phyloP scores from a whole-genome alignment of 352 stramenopile species.

The Globisporangium splendens region DNA sequence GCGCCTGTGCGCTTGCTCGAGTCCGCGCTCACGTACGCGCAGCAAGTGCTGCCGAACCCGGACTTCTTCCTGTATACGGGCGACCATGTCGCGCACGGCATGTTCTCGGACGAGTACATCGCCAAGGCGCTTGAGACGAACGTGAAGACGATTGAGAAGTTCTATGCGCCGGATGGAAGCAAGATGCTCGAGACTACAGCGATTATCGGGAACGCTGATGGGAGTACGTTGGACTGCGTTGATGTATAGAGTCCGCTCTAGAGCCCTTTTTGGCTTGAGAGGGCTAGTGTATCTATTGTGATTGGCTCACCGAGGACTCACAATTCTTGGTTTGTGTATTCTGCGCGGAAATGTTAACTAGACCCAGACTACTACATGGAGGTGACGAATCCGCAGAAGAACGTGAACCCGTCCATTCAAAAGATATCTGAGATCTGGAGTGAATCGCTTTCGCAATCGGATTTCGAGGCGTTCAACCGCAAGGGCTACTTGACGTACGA shows the following conservation, averaged over 20 bases:
- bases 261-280: not conserved
- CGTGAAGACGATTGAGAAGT: constrained; percentile 64
- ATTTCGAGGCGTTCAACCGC: constrained; percentile 53
- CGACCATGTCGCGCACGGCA: constrained; percentile 66
- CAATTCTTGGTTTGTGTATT: too few relatives aligned
- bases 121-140: constrained; percentile 60
- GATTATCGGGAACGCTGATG: constrained; percentile 80
- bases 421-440: constrained; percentile 51
- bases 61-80: constrained; percentile 82
- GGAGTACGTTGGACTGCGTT: constrained; percentile 28
- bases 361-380: constrained; percentile 76
- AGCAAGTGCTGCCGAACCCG: constrained; percentile 46
- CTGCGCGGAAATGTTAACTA: constrained; percentile 8
- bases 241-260: not conserved
- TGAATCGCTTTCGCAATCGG: constrained; percentile 38
- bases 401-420: constrained; percentile 54
- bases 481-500: constrained; percentile 64
- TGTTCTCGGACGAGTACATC: constrained; percentile 61
- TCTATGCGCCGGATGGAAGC: constrained; percentile 38
- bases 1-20: constrained; percentile 56
- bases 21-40: constrained; percentile 62
- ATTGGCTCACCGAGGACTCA: too few relatives aligned
- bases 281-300: not conserved
- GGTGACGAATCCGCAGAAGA: constrained; percentile 49
- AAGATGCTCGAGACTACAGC: constrained; percentile 50